Conservation (phyloP, 352 stramenopile species). For the Aphanomyces euteiches region DNA sequence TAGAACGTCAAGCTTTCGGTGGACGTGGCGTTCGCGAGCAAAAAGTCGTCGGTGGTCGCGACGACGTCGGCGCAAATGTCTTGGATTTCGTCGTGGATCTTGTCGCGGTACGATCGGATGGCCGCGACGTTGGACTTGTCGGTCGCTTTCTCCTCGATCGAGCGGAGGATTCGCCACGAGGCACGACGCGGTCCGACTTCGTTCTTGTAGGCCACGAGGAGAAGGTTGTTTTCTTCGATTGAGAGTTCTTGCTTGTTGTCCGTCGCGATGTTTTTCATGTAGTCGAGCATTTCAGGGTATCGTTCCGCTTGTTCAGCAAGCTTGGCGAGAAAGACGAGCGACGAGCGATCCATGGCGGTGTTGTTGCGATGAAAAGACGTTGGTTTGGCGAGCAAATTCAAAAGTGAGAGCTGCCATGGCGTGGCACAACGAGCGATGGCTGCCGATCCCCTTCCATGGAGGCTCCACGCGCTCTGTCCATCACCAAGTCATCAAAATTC, state of each 20-base stretch:
- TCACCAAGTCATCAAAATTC: too few species aligned
- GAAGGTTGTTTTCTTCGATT: conserved; percentile 42
- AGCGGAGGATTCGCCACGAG: conserved; percentile 35
- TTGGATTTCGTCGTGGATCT: conserved; percentile 37
- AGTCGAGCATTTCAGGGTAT: conserved; percentile 37
- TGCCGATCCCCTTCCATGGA: too few species aligned
- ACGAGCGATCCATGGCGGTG: conserved; percentile 9
- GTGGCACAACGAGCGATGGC: too few species aligned
- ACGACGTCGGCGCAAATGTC: conserved; percentile 32
- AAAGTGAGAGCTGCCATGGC: too few species aligned
- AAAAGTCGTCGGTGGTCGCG: conserved; percentile 20
- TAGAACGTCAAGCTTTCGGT: conserved; percentile 31
- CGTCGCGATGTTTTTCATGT: conserved; percentile 34
- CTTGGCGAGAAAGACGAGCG: conserved; percentile 33
- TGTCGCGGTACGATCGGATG: conserved; percentile 33
- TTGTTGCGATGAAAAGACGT: not conserved
- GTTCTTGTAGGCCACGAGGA: conserved; percentile 41
- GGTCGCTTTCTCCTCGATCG: conserved; percentile 32
- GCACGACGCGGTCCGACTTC: conserved; percentile 34
- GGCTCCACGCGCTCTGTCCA: too few species aligned
- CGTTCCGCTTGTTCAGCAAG: conserved; percentile 30
- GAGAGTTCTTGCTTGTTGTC: conserved; percentile 32
- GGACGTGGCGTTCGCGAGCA: conserved; percentile 22
- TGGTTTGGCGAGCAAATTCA: too few species aligned
- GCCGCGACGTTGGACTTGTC: not conserved